A percentile compares a stretch with the other conserved stretches of the same genome.
Evolutionary conservation across 2,329 filamentous ascomycete species (phyloP).

Genomic region (Fusarium oligoseptatum): DNA sequence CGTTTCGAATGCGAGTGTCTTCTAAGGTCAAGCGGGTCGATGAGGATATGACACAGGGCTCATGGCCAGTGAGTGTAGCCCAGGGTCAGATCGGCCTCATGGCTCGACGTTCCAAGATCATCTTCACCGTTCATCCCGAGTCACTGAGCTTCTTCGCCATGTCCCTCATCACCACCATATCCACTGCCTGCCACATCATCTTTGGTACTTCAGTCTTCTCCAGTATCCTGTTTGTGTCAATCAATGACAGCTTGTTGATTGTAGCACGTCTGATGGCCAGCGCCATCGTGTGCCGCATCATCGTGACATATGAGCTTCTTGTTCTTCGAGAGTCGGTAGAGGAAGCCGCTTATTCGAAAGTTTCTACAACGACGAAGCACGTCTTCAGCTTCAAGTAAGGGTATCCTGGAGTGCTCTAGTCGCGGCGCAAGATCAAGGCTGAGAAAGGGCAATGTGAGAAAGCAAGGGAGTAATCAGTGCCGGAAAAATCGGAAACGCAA

Average conservation of each 20-base stretch:
- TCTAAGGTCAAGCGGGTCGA: conserved; percentile 4
- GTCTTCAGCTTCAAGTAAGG: conserved; percentile 11
- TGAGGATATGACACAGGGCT: conserved; percentile 3
- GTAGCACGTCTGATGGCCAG: conserved; percentile 17
- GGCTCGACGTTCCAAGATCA: conserved; percentile 14
- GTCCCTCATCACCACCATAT: conserved; percentile 15
- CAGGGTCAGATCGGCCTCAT: conserved; percentile 16
- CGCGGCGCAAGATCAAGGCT: neutral
- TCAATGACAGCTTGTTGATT: conserved; percentile 20
- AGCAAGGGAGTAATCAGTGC: neutral
- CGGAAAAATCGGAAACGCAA: neutral
- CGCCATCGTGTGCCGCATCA: conserved; percentile 15
- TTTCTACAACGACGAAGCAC: neutral
- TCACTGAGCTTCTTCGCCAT: conserved; percentile 9
- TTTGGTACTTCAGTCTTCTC: conserved; percentile 23
- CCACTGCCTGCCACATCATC: conserved; percentile 23
- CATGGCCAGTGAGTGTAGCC: conserved; percentile 13
- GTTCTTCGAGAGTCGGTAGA: conserved; percentile 20
- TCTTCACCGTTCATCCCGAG: conserved; percentile 19
- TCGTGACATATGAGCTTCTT: conserved; percentile 15
- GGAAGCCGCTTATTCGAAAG: conserved; percentile 6
- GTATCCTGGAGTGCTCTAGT: neutral
- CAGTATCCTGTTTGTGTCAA: conserved; percentile 20
- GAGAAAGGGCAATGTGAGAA: neutral
- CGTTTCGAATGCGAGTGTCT: conserved; percentile 9